Percentiles rank a stretch among this genome's conserved stretches.
Conservation (phyloP, 1,139 yeast genomes). For the Protomyces pachydermus region DNA sequence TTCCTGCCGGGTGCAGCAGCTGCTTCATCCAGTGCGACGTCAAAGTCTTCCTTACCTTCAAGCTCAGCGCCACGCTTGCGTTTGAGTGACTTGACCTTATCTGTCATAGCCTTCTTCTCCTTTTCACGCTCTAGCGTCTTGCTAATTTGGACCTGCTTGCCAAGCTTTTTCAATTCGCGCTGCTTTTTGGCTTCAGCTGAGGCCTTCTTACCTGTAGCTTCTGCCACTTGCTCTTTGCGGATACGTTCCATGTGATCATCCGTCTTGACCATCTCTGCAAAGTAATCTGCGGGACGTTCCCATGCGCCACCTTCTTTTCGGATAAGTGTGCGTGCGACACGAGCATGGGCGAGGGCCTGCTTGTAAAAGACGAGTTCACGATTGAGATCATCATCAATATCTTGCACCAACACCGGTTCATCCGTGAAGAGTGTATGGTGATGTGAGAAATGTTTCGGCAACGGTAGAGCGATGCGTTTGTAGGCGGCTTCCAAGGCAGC, state of each 20-base stretch:
- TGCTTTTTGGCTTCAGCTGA: conserved; percentile 91
- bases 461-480: conserved; percentile 41
- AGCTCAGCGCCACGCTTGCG: conserved; percentile 69
- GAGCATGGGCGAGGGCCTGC: conserved; percentile 84
- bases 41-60: conserved; percentile 47
- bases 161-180: conserved; percentile 91
- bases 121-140: conserved; percentile 91
- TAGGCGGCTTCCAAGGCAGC: conserved; percentile 41
- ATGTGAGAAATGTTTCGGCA: conserved; percentile 60
- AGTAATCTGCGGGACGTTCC: conserved; percentile 88
- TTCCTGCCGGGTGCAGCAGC: conserved; percentile 49
- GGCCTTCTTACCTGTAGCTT: conserved; percentile 87
- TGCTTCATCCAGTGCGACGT: conserved; percentile 84
- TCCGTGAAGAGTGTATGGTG: conserved; percentile 69
- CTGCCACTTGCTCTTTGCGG: conserved; percentile 72
- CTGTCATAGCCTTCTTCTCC: conserved; percentile 86
- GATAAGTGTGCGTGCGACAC: conserved; percentile 63
- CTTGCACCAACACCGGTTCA: conserved; percentile 58
- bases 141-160: conserved; percentile 93
- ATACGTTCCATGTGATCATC: conserved; percentile 97
- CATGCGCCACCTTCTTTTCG: conserved; percentile 57
- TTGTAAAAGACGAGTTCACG: conserved; percentile 80
- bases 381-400: conserved; percentile 91
- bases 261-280: conserved; percentile 97
- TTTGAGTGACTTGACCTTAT: conserved; percentile 81